A percentile compares a stretch with the other conserved stretches of the same genome.
Evolutionary conservation across 179 eudicot genomes (phyloP).

Genomic region (Pouteria campechiana): DNA sequence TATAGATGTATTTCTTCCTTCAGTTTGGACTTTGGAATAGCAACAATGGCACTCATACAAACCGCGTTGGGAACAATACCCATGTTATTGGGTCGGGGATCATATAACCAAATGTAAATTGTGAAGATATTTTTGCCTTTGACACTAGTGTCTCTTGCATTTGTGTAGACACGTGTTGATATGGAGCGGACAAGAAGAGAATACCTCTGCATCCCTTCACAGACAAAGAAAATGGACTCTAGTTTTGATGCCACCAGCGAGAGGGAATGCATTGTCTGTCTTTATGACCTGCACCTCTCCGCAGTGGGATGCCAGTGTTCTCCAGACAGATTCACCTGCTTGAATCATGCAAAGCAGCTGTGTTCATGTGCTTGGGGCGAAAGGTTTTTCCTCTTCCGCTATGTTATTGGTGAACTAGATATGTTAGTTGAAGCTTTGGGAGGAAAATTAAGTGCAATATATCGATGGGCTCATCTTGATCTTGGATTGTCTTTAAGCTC

Average conservation of each 20-base stretch:
- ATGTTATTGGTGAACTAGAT: constrained; percentile 63
- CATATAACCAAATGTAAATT: no score
- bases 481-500: constrained; percentile 82
- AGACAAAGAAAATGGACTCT: constrained; percentile 74
- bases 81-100: no score
- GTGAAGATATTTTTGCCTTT: background rate
- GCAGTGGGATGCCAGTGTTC: constrained; percentile 91
- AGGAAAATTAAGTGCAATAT: constrained; percentile 85
- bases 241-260: constrained; percentile 78
- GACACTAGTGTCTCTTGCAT: background rate
- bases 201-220: constrained; percentile 61
- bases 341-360: constrained; percentile 82
- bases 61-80: no score
- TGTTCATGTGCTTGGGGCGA: constrained; percentile 79
- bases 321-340: constrained; percentile 78
- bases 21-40: no score
- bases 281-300: constrained; percentile 84
- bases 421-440: constrained; percentile 88
- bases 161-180: constrained; percentile 65
- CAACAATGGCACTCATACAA: no score
- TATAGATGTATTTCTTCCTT: no score
- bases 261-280: constrained; percentile 88
- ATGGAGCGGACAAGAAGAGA: constrained; percentile 76
- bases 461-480: constrained; percentile 87
- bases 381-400: constrained; percentile 76